Evolutionary conservation across 2,329 filamentous ascomycete species (phyloP), one percentile per base, ranked within the genome.

Genomic region (Didymella sp.): DNA sequence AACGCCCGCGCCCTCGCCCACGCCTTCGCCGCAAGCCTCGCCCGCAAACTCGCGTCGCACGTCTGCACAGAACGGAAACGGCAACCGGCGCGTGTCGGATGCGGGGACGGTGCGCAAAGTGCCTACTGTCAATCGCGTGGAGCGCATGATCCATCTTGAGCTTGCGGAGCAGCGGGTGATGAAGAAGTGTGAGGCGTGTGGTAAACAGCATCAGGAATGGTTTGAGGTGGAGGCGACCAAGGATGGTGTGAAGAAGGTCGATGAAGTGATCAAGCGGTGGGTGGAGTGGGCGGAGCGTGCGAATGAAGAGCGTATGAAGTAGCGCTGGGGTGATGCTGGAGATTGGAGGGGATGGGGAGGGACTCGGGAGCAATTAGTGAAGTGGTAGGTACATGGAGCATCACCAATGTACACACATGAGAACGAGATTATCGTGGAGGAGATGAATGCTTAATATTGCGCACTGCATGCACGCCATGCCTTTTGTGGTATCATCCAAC

Each of bases 151-250:
- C 41, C 95, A 99, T 75, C 80, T 98, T 13, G 95, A 99, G 78
- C 83, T 98, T n/a, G 82, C 82, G 5, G 82, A 81, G 37, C 77
- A 82, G 64, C 78, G 76, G 76, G 87, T 78, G 56, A 87, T 82
- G 77, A 87, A 74, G 17, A 84, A 85, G 49, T 99, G 95, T 69
- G 81, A 82, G 4, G 84, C 87, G 1, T 99, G 95, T 72, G 92
- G 92, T 2, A 88, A 87, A 70, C 88, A 92, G 67, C 95, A 99
- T 76, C 82, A 89, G 49, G 95, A 99, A 78, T 99, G 94, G 94
- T 99, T 99, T 73, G 90, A 96, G 77, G 87, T 97, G 1, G 87
- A 91, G 60, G 90, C 91, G 0, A 88, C 81, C 21, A 84, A 87
- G 62, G 83, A 88, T 25, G 90, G 88, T 0, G 82, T 98, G 3